phyloP scores from a whole-genome alignment of 1,284 basidiomycete species.

The Ustilago loliicola region DNA sequence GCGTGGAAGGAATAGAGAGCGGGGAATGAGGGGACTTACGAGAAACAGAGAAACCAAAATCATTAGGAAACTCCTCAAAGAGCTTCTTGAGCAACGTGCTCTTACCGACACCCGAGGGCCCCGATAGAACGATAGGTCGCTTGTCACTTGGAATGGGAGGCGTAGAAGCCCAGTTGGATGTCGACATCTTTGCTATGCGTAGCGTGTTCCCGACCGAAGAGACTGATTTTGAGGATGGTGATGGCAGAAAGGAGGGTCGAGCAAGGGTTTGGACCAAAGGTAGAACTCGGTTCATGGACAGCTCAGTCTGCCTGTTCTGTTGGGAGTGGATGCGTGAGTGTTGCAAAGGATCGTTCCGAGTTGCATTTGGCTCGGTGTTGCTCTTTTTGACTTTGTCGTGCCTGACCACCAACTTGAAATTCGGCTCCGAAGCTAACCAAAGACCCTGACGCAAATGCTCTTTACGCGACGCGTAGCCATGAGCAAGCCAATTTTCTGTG shows the following conservation, averaged over 20 bases:
- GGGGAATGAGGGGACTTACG: conserved; percentile 75
- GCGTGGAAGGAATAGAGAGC: too few relatives aligned
- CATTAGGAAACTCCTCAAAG: conserved; percentile 84
- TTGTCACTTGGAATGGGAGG: conserved; percentile 44
- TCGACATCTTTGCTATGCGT: conserved; percentile 27
- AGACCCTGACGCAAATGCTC: too few relatives aligned
- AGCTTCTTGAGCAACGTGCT: conserved; percentile 89
- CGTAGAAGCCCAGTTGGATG: conserved; percentile 44
- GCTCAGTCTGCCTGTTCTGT: background rate
- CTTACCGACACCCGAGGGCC: conserved; percentile 93
- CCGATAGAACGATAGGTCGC: conserved; percentile 80
- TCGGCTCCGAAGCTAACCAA: too few relatives aligned
- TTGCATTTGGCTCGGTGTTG: too few relatives aligned
- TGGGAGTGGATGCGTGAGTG: too few relatives aligned
- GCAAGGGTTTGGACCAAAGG: conserved; percentile 5
- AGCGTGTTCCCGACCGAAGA: too few relatives aligned
- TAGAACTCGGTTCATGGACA: conserved; percentile 12
- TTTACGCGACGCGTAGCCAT: too few relatives aligned
- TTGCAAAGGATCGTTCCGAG: too few relatives aligned
- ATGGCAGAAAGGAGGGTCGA: conserved; percentile 1
- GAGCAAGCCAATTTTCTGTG: too few relatives aligned
- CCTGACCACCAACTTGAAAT: too few relatives aligned
- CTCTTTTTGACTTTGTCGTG: too few relatives aligned
- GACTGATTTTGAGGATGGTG: background rate
- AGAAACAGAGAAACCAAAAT: conserved; percentile 91